Evolutionary conservation across 2,329 filamentous ascomycete genomes (phyloP).

Genomic region (Ceratocystis smalleyi): DNA sequence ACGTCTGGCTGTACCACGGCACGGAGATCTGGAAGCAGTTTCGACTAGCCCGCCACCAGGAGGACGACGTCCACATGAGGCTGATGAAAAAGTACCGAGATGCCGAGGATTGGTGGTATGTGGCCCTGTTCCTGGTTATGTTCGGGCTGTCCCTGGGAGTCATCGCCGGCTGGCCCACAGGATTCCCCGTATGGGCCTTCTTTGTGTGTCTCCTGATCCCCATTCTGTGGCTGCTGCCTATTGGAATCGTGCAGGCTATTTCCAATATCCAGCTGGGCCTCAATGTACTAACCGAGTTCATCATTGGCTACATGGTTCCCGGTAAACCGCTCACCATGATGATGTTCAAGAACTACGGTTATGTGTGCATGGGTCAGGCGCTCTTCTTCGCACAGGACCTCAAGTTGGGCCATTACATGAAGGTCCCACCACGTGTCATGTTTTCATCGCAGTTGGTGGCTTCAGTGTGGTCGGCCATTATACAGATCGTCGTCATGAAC

Average conservation of each 20-base stretch:
- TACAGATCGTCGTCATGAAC: slow-evolving; percentile 51
- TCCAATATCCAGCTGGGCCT: slow-evolving; percentile 49
- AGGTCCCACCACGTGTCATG: slow-evolving; percentile 44
- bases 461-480: slow-evolving; percentile 44
- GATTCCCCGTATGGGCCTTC: slow-evolving; percentile 43
- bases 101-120: slow-evolving; percentile 45
- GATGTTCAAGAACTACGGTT: slow-evolving; percentile 63
- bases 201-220: slow-evolving; percentile 42
- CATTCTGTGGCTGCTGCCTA: slow-evolving; percentile 43
- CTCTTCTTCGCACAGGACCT: slow-evolving; percentile 50
- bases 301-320: slow-evolving; percentile 58
- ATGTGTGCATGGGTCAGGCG: slow-evolving; percentile 51
- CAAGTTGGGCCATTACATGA: slow-evolving; percentile 56
- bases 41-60: slow-evolving; percentile 38
- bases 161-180: slow-evolving; percentile 39
- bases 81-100: slow-evolving; percentile 47
- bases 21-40: slow-evolving; percentile 40
- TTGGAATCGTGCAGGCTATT: slow-evolving; percentile 46
- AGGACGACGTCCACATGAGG: slow-evolving; percentile 44
- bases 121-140: slow-evolving; percentile 37
- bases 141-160: slow-evolving; percentile 39
- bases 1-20: slow-evolving; percentile 41
- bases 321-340: slow-evolving; percentile 58
- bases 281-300: slow-evolving; percentile 58
- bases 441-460: slow-evolving; percentile 45